phyloP scores from a whole-genome alignment of 345 rosid genomes.

The Lenwebbia sp. region DNA sequence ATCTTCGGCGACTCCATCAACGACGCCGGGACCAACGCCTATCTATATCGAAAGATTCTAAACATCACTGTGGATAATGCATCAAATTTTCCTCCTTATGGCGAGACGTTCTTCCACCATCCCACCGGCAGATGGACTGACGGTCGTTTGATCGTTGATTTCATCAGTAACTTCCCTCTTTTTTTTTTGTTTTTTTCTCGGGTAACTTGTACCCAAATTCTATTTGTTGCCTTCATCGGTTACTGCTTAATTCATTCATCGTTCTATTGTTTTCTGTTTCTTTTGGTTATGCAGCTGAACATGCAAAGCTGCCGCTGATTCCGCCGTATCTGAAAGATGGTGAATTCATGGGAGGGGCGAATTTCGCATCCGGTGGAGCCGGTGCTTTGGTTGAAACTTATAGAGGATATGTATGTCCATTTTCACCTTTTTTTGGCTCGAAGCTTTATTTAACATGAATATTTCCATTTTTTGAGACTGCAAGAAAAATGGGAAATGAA shows the following conservation, averaged over 20 bases:
- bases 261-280: neutral
- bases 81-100: slow-evolving; percentile 31
- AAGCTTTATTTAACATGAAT: neutral
- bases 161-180: neutral
- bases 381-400: slow-evolving; percentile 32
- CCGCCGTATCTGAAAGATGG: slow-evolving; percentile 23
- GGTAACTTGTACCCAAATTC: neutral
- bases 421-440: neutral
- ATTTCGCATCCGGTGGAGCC: slow-evolving; percentile 43
- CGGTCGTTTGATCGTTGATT: slow-evolving; percentile 38
- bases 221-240: neutral
- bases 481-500: neutral
- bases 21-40: slow-evolving; percentile 31
- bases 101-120: slow-evolving; percentile 23
- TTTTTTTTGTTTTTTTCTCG: no score
- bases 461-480: neutral
- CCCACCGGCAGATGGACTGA: slow-evolving; percentile 37
- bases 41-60: neutral
- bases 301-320: slow-evolving; percentile 30
- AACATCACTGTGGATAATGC: slow-evolving; percentile 8
- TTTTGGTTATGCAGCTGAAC: slow-evolving; percentile 17
- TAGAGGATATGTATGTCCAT: slow-evolving; percentile 10
- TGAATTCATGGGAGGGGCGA: slow-evolving; percentile 16
- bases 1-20: slow-evolving; percentile 36
- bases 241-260: neutral